phyloP scores from a whole-genome alignment of 2,329 filamentous ascomycete genomes.

The Pseudocercospora crystallina region DNA sequence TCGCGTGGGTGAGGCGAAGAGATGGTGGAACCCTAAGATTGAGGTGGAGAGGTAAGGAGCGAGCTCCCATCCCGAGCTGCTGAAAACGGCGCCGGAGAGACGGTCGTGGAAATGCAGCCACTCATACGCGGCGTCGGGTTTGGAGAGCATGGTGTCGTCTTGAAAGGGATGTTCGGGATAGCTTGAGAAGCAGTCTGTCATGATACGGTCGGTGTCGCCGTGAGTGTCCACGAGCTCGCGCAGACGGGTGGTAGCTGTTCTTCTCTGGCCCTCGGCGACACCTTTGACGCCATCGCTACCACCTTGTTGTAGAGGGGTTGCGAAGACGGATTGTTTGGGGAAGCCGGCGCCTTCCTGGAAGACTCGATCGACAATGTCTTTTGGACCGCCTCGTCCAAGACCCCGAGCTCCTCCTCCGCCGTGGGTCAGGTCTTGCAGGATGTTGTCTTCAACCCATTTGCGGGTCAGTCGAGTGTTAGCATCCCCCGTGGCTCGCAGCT shows the following conservation, averaged over 20 bases:
- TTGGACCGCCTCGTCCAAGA: conserved; percentile 68
- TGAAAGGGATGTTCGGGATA: conserved; percentile 89
- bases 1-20: conserved; percentile 75
- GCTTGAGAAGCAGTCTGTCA: conserved; percentile 79
- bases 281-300: conserved; percentile 49
- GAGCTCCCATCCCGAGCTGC: conserved; percentile 91
- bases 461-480: conserved; percentile 60
- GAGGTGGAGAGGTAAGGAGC: conserved; percentile 83
- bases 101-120: conserved; percentile 94
- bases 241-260: conserved; percentile 68
- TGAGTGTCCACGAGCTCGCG: conserved; percentile 75
- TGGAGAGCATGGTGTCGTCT: conserved; percentile 86
- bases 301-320: conserved; percentile 20
- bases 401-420: conserved; percentile 71
- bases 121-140: conserved; percentile 83
- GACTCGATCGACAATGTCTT: conserved; percentile 74
- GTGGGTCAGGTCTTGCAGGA: conserved; percentile 66
- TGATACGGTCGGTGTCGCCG: conserved; percentile 74
- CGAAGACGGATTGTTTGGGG: conserved; percentile 50
- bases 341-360: conserved; percentile 80
- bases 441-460: conserved; percentile 73
- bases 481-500: conserved; percentile 53
- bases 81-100: conserved; percentile 74
- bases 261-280: conserved; percentile 71
- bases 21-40: conserved; percentile 82